Evolutionary conservation across 768 basidiomycete species (phyloP).

Genomic region (Erythrobasidium yunnanense): DNA sequence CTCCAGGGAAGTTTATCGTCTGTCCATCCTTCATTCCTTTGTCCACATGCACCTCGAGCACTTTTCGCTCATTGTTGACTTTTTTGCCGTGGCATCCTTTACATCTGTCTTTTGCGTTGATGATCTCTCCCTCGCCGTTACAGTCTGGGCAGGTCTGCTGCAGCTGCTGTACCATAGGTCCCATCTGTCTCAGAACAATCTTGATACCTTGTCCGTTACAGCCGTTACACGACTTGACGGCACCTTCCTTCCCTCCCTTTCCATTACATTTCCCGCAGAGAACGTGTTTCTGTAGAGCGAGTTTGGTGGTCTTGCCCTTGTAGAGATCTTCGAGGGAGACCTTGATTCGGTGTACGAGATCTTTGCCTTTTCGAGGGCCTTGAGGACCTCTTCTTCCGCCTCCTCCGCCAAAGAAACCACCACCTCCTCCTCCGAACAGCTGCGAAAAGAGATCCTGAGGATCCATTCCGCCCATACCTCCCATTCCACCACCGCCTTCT

Average conservation of each 20-base stretch:
- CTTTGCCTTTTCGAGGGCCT: conserved; percentile 86
- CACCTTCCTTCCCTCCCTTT: conserved; percentile 93
- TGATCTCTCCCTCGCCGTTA: conserved; percentile 82
- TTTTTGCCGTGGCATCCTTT: conserved; percentile 90
- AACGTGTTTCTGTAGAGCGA: conserved; percentile 87
- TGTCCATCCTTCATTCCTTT: conserved; percentile 94
- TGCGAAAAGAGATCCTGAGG: conserved; percentile 98
- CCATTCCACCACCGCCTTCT: conserved; percentile 75
- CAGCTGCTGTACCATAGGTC: conserved; percentile 99
- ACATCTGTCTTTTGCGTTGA: conserved; percentile 87
- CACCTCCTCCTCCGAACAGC: conserved; percentile 63
- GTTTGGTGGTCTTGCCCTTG: conserved; percentile 96
- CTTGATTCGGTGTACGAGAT: conserved; percentile 90
- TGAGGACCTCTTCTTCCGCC: conserved; percentile 51
- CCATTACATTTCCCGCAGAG: conserved; percentile 90
- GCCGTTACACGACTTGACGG: conserved; percentile 62
- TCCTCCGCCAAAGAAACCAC: conserved; percentile 51
- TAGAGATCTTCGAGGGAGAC: conserved; percentile 97
- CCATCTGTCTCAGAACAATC: conserved; percentile 87
- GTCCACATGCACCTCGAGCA: conserved; percentile 94
- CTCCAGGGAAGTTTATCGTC: conserved; percentile 74
- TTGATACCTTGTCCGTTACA: conserved; percentile 87
- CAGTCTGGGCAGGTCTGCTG: conserved; percentile 92
- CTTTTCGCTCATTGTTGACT: conserved; percentile 83
- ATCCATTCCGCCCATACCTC: conserved; percentile 81